Conservation (phyloP, 2,329 filamentous ascomycete species). For the Cercospora janseana region DNA sequence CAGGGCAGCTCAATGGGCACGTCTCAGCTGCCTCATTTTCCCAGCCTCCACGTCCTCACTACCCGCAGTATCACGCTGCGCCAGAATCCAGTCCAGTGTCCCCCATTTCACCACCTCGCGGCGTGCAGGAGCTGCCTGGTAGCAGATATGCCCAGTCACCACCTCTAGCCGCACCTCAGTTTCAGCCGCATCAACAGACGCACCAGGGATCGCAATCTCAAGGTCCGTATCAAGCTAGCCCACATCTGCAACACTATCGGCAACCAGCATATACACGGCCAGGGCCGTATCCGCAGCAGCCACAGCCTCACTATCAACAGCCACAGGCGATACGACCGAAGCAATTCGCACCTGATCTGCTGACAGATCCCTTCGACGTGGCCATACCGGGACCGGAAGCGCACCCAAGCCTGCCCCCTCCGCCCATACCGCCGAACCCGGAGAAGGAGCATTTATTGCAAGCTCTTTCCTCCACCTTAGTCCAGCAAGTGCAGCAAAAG, state of each 20-base stretch:
- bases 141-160: slow-evolving; percentile 28
- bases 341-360: slow-evolving; percentile 53
- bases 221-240: slow-evolving; percentile 10
- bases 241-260: slow-evolving; percentile 14
- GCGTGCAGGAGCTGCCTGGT: slow-evolving; percentile 26
- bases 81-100: slow-evolving; percentile 35
- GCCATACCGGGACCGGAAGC: slow-evolving; percentile 53
- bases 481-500: slow-evolving; percentile 65
- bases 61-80: slow-evolving; percentile 23
- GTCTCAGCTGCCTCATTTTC: slow-evolving; percentile 35
- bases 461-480: slow-evolving; percentile 69
- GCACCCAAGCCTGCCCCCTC: slow-evolving; percentile 57
- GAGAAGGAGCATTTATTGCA: slow-evolving; percentile 85
- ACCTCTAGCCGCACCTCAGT: slow-evolving; percentile 32
- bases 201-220: slow-evolving; percentile 13
- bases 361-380: slow-evolving; percentile 62
- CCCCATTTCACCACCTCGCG: slow-evolving; percentile 33
- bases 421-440: slow-evolving; percentile 90
- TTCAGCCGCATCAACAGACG: slow-evolving; percentile 18
- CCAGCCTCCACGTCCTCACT: slow-evolving; percentile 33
- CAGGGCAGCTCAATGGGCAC: slow-evolving; percentile 31
- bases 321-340: slow-evolving; percentile 27
- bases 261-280: slow-evolving; percentile 18
- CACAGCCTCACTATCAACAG: slow-evolving; percentile 15
- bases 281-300: slow-evolving; percentile 20